Evolutionary conservation across 2,329 filamentous ascomycete species (phyloP).

Genomic region (Byssochlamys sp.): DNA sequence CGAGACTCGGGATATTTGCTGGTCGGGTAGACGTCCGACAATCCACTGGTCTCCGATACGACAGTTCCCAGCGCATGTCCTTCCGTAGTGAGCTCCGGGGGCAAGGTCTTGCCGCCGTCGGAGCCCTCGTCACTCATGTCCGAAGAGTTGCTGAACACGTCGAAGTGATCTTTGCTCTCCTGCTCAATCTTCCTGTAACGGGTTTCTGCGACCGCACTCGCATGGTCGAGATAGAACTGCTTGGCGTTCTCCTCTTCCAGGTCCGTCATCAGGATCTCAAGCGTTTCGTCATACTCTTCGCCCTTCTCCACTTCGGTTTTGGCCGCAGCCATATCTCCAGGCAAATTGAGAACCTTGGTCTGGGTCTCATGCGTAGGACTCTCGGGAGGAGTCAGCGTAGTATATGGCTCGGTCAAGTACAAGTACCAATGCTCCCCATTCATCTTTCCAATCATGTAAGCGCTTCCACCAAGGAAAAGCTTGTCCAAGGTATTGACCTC

Average conservation of each 20-base stretch:
- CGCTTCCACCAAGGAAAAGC: slow-evolving; percentile 83
- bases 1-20: slow-evolving; percentile 82
- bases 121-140: slow-evolving; percentile 51
- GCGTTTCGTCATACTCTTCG: slow-evolving; percentile 39
- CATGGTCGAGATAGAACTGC: slow-evolving; percentile 65
- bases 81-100: slow-evolving; percentile 75
- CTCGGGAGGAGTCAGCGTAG: slow-evolving; percentile 67
- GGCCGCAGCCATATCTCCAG: slow-evolving; percentile 25
- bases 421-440: slow-evolving; percentile 99
- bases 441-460: slow-evolving; percentile 99
- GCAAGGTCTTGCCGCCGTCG: slow-evolving; percentile 43
- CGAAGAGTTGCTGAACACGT: slow-evolving; percentile 70
- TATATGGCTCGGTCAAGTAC: slow-evolving; percentile 83
- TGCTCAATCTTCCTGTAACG: slow-evolving; percentile 64
- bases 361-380: slow-evolving; percentile 55
- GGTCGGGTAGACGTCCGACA: slow-evolving; percentile 79
- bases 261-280: slow-evolving; percentile 61
- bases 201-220: slow-evolving; percentile 80
- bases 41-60: slow-evolving; percentile 79
- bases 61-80: slow-evolving; percentile 87
- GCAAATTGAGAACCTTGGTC: slow-evolving; percentile 50
- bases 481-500: slow-evolving; percentile 88
- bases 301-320: slow-evolving; percentile 13
- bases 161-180: slow-evolving; percentile 47
- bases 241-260: slow-evolving; percentile 56